Evolutionary conservation across 345 rosid species (phyloP).

Genomic region (Hibiscus trionum): DNA sequence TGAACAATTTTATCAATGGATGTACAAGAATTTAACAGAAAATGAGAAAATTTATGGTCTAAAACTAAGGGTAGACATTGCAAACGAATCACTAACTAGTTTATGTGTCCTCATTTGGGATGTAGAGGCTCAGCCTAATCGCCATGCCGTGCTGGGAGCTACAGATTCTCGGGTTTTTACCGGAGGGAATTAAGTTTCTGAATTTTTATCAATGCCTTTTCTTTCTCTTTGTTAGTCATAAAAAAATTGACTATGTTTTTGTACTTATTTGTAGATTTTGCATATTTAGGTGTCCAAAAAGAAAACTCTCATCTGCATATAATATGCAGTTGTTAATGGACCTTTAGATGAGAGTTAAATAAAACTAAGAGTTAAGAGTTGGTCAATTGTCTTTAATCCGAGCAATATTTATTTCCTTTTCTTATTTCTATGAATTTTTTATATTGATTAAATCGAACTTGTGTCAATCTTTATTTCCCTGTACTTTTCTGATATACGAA

Average conservation of each 20-base stretch:
- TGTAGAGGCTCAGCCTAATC: conserved; percentile 57
- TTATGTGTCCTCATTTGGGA: conserved; percentile 49
- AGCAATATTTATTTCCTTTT: too few relatives aligned
- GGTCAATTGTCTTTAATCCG: too few relatives aligned
- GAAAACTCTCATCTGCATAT: not conserved
- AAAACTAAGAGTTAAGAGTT: too few relatives aligned
- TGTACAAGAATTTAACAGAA: too few relatives aligned
- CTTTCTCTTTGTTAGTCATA: conserved; percentile 5
- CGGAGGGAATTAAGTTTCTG: not conserved
- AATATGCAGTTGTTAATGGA: not conserved
- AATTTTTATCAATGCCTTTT: not conserved
- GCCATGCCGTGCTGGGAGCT: conserved; percentile 46
- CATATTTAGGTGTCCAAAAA: not conserved
- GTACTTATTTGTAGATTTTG: conserved; percentile 1
- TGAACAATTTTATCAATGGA: too few relatives aligned
- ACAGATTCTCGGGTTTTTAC: conserved; percentile 35
- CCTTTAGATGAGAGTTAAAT: not conserved
- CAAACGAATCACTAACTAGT: too few relatives aligned
- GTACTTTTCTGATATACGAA: too few relatives aligned
- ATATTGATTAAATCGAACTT: too few relatives aligned
- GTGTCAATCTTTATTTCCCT: too few relatives aligned
- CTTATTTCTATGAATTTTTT: too few relatives aligned
- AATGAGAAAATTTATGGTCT: too few relatives aligned
- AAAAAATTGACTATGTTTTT: not conserved
- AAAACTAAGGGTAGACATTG: too few relatives aligned